phyloP scores from a whole-genome alignment of 2,329 filamentous ascomycete genomes.

The Elsinoe perseae region DNA sequence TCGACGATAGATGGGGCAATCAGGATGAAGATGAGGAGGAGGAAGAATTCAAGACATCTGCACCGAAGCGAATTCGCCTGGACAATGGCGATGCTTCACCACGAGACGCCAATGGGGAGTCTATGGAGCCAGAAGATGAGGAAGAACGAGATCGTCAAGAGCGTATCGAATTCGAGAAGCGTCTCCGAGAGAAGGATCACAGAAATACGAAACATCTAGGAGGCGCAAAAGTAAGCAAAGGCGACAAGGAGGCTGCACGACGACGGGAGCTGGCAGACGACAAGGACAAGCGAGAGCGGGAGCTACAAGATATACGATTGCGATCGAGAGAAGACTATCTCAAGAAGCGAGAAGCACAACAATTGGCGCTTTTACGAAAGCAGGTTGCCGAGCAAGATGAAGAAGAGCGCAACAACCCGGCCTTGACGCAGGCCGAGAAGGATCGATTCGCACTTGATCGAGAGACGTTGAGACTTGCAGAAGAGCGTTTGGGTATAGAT shows the following conservation, averaged over 20 bases:
- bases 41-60: slow-evolving; percentile 59
- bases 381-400: slow-evolving; percentile 83
- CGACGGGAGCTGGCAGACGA: slow-evolving; percentile 59
- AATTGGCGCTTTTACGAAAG: slow-evolving; percentile 74
- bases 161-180: slow-evolving; percentile 70
- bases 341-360: slow-evolving; percentile 82
- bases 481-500: slow-evolving; percentile 79
- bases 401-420: slow-evolving; percentile 65
- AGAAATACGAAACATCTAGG: slow-evolving; percentile 61
- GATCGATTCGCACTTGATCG: slow-evolving; percentile 83
- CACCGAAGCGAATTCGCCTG: slow-evolving; percentile 62
- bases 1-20: slow-evolving; percentile 75
- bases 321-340: slow-evolving; percentile 87
- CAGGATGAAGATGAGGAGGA: slow-evolving; percentile 50
- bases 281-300: slow-evolving; percentile 57
- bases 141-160: slow-evolving; percentile 61
- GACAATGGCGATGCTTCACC: slow-evolving; percentile 45
- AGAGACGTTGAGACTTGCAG: slow-evolving; percentile 49
- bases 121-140: slow-evolving; percentile 28
- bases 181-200: slow-evolving; percentile 64
- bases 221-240: slow-evolving; percentile 50
- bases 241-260: slow-evolving; percentile 47
- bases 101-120: slow-evolving; percentile 19
- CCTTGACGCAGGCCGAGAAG: slow-evolving; percentile 69
- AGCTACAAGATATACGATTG: slow-evolving; percentile 72